phyloP scores from a whole-genome alignment of 2,329 filamentous ascomycete genomes.

The Aspergillus fischeri region DNA sequence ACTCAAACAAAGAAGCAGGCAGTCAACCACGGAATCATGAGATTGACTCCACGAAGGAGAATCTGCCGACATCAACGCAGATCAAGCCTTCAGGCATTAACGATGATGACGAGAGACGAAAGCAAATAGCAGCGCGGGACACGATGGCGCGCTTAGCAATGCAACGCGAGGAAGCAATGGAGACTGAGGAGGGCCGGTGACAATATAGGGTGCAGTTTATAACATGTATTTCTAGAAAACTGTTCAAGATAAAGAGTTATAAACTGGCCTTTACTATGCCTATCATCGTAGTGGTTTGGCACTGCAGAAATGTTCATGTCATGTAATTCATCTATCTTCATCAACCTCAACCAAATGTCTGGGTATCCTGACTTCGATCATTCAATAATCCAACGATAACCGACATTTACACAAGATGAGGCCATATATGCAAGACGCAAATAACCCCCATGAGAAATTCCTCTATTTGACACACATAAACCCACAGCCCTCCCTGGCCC shows the following conservation, averaged over 20 bases:
- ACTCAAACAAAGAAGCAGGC: neutral
- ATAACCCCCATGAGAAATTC: neutral
- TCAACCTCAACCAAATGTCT: neutral
- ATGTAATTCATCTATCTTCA: neutral
- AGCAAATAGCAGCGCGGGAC: conserved; percentile 33
- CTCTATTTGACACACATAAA: conserved; percentile 55
- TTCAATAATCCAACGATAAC: neutral
- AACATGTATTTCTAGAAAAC: neutral
- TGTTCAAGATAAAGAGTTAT: neutral
- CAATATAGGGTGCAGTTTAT: neutral
- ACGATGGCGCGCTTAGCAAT: conserved; percentile 32
- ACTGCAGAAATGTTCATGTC: neutral
- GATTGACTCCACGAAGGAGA: conserved; percentile 12
- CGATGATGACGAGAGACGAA: conserved; percentile 24
- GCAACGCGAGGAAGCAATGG: conserved; percentile 39
- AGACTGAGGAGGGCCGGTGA: conserved; percentile 24
- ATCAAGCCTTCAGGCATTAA: conserved; percentile 5
- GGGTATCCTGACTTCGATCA: neutral
- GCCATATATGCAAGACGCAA: neutral
- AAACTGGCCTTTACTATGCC: neutral
- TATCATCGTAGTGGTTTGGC: neutral
- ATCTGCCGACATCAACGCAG: neutral
- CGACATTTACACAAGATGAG: neutral
- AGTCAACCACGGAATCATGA: neutral
- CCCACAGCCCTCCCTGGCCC: conserved; percentile 55